Evolutionary conservation across 1,284 basidiomycete genomes (phyloP).

Genomic region (Sphagnurus paluster): DNA sequence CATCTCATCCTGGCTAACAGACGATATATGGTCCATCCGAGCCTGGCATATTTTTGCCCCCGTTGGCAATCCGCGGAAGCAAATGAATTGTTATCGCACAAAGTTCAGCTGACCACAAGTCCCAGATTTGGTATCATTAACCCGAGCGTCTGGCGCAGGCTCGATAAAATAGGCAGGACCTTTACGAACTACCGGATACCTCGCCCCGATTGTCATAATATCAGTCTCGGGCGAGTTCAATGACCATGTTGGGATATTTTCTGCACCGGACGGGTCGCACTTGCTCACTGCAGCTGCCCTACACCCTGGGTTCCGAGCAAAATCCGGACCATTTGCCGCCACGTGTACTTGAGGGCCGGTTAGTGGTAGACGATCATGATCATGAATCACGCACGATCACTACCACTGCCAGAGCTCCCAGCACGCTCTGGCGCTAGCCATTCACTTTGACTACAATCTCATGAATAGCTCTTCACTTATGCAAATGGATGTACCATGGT

Average conservation of each 20-base stretch:
- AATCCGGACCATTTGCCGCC: too few species aligned
- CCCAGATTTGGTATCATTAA: constrained; percentile 13
- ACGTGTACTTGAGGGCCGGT: too few species aligned
- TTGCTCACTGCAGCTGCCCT: too few species aligned
- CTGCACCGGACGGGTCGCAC: background rate
- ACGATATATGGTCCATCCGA: constrained; percentile 6
- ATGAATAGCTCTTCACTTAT: background rate
- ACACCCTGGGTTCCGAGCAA: too few species aligned
- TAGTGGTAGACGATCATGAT: too few species aligned
- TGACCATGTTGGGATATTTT: too few species aligned
- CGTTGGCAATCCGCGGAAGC: constrained; percentile 6
- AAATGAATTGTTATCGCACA: constrained; percentile 1
- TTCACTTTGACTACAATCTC: background rate
- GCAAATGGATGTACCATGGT: too few species aligned
- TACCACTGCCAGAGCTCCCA: too few species aligned
- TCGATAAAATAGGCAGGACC: constrained; percentile 7
- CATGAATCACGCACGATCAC: too few species aligned
- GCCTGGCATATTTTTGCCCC: background rate
- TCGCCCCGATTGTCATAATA: constrained; percentile 3
- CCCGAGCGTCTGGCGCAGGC: constrained; percentile 9
- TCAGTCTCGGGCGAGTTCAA: background rate
- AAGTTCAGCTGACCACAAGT: constrained; percentile 13
- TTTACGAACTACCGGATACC: constrained; percentile 3
- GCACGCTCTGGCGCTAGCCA: too few species aligned
- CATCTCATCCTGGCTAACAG: constrained; percentile 3